These are phyloP conservation scores for Leptosphaerulina australis DNA, from an alignment of 2,329 filamentous ascomycete species.

Conservation along the genomic window DNA sequence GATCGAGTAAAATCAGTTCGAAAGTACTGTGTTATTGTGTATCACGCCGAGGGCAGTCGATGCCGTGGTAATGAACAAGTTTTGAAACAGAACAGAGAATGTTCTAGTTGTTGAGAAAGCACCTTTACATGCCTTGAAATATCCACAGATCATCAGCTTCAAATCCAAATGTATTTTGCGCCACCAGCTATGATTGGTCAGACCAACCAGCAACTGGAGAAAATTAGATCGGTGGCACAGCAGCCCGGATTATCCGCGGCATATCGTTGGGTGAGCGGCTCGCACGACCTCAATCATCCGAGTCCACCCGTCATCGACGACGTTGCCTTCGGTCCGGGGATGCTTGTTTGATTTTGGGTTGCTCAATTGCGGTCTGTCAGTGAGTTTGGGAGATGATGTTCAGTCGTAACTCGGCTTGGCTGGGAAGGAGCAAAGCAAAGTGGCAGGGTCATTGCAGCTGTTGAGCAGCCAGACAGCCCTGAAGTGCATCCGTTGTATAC, in stretches of 20 bases:
- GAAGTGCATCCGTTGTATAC: not conserved
- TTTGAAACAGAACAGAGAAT: not conserved
- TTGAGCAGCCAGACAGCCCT: not conserved
- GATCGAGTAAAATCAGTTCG: not conserved
- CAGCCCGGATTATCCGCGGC: not conserved
- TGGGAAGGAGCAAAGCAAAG: not conserved
- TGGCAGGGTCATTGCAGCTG: not conserved
- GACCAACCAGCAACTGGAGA: not conserved
- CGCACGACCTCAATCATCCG: not conserved
- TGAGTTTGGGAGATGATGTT: constrained; percentile 2
- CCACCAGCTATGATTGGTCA: not conserved
- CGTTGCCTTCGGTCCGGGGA: constrained; percentile 1
- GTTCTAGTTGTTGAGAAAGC: constrained; percentile 9
- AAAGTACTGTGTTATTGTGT: not conserved
- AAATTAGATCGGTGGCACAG: not conserved
- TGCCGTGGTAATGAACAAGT: not conserved
- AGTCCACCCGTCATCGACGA: constrained; percentile 11
- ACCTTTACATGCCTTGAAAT: not conserved
- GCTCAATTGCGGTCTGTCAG: not conserved
- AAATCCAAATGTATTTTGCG: constrained; percentile 9
- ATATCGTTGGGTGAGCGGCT: not conserved
- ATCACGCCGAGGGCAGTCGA: not conserved
- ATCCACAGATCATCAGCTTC: constrained; percentile 15
- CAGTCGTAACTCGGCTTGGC: too few relatives aligned
- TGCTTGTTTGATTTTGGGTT: constrained; percentile 3